Percentiles rank a stretch among this genome's conserved stretches.
Evolutionary conservation across 176 grass and related monocot genomes (phyloP).

Genomic region (Puccinellia tenuiflora): DNA sequence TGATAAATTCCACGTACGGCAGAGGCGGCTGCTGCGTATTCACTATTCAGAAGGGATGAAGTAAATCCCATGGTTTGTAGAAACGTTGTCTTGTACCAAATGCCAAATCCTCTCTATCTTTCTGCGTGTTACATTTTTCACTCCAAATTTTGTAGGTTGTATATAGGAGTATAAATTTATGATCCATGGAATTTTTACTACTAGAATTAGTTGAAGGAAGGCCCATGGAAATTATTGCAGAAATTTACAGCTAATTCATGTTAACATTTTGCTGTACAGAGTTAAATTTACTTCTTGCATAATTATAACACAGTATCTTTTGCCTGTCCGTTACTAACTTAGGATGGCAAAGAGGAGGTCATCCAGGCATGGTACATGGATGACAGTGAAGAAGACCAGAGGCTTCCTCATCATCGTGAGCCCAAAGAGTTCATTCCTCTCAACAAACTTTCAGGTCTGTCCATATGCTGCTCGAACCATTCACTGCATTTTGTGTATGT

Average conservation of each 20-base stretch:
- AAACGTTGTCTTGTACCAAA: not conserved
- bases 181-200: not conserved
- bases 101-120: not conserved
- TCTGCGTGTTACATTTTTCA: not conserved
- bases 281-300: not conserved
- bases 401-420: constrained; percentile 76
- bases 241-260: not conserved
- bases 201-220: not conserved
- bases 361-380: constrained; percentile 95
- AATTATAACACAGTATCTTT: not conserved
- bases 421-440: constrained; percentile 83
- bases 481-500: not conserved
- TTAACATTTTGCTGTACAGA: not conserved
- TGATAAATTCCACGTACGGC: not conserved
- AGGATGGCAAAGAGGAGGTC: constrained; percentile 93
- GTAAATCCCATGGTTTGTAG: not conserved
- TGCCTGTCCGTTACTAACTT: constrained; percentile 13
- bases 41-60: not conserved
- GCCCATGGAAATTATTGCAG: not conserved
- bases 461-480: not conserved
- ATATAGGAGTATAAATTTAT: not conserved
- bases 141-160: not conserved
- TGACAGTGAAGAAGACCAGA: constrained; percentile 74
- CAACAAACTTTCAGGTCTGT: constrained; percentile 61
- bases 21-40: not conserved